Evolutionary conservation across 2,329 filamentous ascomycete species (phyloP), one percentile per base, ranked within the genome.

Genomic region (Dothidotthia symphoricarpi): DNA sequence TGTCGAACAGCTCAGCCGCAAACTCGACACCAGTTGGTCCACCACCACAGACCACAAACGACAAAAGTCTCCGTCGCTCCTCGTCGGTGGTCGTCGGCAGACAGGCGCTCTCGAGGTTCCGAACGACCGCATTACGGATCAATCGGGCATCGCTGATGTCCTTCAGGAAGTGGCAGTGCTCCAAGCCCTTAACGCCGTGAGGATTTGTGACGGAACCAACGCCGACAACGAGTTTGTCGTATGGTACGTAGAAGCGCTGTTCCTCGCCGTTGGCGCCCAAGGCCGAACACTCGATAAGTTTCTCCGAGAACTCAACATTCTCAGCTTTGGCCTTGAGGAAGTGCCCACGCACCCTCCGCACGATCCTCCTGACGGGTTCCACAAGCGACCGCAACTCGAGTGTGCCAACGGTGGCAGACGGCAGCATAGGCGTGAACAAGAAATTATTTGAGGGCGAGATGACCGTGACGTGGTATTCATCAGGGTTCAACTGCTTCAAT

Each of bases 11-110:
- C 64, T 98, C 93, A 5, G 93, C 93, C 1, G 94, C 94, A 57
- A 98, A 98, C 65, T 98, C 93, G 24, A 98, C 93, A 44, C 93
- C 93, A 0, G 93, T 98, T 3, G 93, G 93, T 0, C 93, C 93
- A 55, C 93, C 93, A 36, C 93, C 93, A 61, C 88, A 91, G 40
- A 98, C 74, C n/a, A 96, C 93, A 59, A 98, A 98, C 0, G 93
- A 97, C 4, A 98, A 76, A 12, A 98, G 74, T 26, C 91, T 81
- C 61, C 78, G 84, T 47, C 93, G 82, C 69, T 98, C 93, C 28
- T 89, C 83, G 56, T 98, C 91, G 0, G 80, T 72, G 0, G 90
- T 97, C 0, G 90, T 96, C 1, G 94, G 94, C n/a, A 98, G 72
- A 59, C 88, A 95, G 15, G 93, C 89, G 24, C 83, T 73, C 66